Conservation (phyloP, 2,329 filamentous ascomycete genomes). For the Raffaelea deltoideospora region DNA sequence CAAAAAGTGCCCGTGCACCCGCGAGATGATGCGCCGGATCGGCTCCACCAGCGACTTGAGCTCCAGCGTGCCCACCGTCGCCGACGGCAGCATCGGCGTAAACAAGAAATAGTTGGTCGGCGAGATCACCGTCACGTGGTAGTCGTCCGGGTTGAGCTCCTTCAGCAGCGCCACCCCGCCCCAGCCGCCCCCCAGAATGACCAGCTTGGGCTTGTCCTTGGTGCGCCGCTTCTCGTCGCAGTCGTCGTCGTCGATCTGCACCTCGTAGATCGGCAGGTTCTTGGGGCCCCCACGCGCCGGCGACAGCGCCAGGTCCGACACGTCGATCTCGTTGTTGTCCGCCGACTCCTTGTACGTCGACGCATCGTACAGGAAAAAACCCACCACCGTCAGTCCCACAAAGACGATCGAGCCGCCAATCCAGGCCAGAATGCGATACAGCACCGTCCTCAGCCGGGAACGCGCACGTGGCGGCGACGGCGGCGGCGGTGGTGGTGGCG, state of each 20-base stretch:
- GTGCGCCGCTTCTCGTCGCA: conserved; percentile 56
- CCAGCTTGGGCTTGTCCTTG: conserved; percentile 82
- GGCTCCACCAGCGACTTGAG: conserved; percentile 85
- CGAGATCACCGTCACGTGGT: conserved; percentile 89
- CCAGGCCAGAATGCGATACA: conserved; percentile 55
- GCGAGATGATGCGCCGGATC: conserved; percentile 66
- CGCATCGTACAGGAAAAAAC: conserved; percentile 89
- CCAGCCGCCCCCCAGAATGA: conserved; percentile 90
- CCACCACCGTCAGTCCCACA: conserved; percentile 52
- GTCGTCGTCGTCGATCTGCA: conserved; percentile 81
- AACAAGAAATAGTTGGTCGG: conserved; percentile 96
- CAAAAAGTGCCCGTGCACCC: conserved; percentile 76
- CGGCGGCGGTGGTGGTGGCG: background rate
- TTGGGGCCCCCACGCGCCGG: conserved; percentile 80
- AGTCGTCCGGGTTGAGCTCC: conserved; percentile 76
- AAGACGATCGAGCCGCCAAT: conserved; percentile 64
- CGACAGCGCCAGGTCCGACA: conserved; percentile 71
- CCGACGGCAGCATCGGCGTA: conserved; percentile 93
- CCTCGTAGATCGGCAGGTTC: conserved; percentile 82
- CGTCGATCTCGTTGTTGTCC: conserved; percentile 54
- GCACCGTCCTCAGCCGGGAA: conserved; percentile 37
- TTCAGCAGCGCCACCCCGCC: conserved; percentile 86
- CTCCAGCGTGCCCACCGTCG: conserved; percentile 89
- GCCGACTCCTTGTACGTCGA: conserved; percentile 69
- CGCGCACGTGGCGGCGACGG: conserved; percentile 26